A percentile compares a stretch with the other conserved stretches of the same genome.
phyloP scores from a whole-genome alignment of 2,329 filamentous ascomycete genomes.

The Aspergillus phoenicis region DNA sequence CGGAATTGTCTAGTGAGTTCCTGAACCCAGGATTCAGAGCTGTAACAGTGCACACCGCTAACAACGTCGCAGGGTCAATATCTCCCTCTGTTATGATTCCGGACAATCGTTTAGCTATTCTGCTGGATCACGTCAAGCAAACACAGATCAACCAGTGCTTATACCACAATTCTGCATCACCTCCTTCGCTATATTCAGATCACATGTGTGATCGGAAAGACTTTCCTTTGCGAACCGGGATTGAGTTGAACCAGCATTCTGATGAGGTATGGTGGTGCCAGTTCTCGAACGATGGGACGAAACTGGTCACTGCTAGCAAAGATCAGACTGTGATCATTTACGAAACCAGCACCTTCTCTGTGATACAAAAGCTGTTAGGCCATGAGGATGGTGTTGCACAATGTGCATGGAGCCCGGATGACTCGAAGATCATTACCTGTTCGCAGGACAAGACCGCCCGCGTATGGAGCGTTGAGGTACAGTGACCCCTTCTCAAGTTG shows the following conservation, averaged over 20 bases:
- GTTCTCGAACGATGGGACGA: conserved; percentile 85
- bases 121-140: conserved; percentile 82
- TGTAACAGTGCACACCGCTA: neutral
- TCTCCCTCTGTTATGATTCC: conserved; percentile 97
- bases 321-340: conserved; percentile 79
- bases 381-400: conserved; percentile 75
- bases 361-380: conserved; percentile 64
- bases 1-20: conserved; percentile 76
- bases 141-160: conserved; percentile 80
- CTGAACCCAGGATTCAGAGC: neutral
- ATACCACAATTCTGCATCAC: conserved; percentile 79
- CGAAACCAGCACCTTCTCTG: conserved; percentile 70
- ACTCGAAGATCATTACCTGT: conserved; percentile 82
- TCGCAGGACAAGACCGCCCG: conserved; percentile 72
- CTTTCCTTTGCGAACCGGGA: conserved; percentile 73
- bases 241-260: conserved; percentile 71
- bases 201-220: conserved; percentile 78
- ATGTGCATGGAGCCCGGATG: conserved; percentile 89
- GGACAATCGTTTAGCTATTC: conserved; percentile 78
- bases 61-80: conserved; percentile 67
- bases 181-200: conserved; percentile 86
- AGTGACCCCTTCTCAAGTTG: neutral
- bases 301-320: conserved; percentile 78
- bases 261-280: conserved; percentile 91
- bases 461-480: conserved; percentile 72